These are phyloP conservation scores for Penicillium daleae DNA, from an alignment of 495 filamentous ascomycete species.

Conservation along the genomic window DNA sequence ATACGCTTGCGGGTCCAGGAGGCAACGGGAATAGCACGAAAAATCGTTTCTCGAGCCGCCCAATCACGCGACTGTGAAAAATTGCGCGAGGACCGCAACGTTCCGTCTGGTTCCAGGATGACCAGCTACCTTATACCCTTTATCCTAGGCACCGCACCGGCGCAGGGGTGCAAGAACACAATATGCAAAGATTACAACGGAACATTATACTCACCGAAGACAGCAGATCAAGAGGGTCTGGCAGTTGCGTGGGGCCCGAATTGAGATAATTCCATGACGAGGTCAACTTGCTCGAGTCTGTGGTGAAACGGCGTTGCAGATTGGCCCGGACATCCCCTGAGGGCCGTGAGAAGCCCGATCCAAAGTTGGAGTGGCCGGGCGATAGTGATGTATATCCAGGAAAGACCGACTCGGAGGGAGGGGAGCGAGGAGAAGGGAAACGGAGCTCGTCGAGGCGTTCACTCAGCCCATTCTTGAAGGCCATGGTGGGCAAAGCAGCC, in stretches of 20 bases:
- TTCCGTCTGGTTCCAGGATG: background rate
- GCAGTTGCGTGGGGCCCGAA: slow-evolving; percentile 53
- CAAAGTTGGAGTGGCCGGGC: slow-evolving; percentile 62
- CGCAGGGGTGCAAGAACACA: background rate
- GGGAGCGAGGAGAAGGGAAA: slow-evolving; percentile 74
- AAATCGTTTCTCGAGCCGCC: background rate
- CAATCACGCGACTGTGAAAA: background rate
- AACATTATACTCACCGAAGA: slow-evolving; percentile 52
- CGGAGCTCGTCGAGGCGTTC: slow-evolving; percentile 77
- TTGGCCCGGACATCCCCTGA: slow-evolving; percentile 67
- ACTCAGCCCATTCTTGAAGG: slow-evolving; percentile 65
- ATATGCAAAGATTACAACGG: slow-evolving; percentile 9
- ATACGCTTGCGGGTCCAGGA: background rate
- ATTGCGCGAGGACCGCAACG: background rate
- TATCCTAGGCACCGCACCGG: background rate
- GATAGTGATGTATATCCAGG: slow-evolving; percentile 71
- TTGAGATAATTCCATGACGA: slow-evolving; percentile 73
- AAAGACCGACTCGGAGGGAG: slow-evolving; percentile 70
- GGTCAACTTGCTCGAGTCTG: slow-evolving; percentile 83
- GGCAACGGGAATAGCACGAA: background rate
- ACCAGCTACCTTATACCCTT: background rate
- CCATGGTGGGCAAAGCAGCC: slow-evolving; percentile 54
- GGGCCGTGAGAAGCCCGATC: slow-evolving; percentile 57
- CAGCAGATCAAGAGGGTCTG: slow-evolving; percentile 61
- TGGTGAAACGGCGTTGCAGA: slow-evolving; percentile 91